These are phyloP conservation scores for Moesziomyces globuligerus DNA, from an alignment of 1,284 basidiomycete species.

Conservation along the genomic window DNA sequence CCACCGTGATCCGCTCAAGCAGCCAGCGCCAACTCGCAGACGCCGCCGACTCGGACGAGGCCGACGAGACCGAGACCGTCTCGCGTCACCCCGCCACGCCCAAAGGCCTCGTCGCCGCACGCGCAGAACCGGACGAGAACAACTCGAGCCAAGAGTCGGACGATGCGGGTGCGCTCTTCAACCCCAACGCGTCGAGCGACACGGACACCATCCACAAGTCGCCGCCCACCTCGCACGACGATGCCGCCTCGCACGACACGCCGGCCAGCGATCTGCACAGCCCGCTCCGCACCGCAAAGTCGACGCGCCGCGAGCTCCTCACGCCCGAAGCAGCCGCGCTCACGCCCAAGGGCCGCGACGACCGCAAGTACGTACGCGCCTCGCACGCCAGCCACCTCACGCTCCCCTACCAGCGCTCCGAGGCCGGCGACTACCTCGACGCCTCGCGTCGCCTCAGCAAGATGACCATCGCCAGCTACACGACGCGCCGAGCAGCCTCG, in stretches of 20 bases:
- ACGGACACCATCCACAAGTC: slow-evolving; percentile 36
- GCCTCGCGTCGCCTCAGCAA: slow-evolving; percentile 35
- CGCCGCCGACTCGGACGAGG: slow-evolving; percentile 11
- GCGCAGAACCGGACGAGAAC: slow-evolving; percentile 2
- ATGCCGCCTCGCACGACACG: slow-evolving; percentile 10
- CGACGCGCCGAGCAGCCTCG: slow-evolving; percentile 14
- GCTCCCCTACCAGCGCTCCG: slow-evolving; percentile 40
- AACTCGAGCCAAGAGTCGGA: slow-evolving; percentile 25
- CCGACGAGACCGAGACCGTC: slow-evolving; percentile 22
- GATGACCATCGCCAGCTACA: slow-evolving; percentile 24
- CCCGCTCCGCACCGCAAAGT: slow-evolving; percentile 8
- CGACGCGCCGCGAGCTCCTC: slow-evolving; percentile 14
- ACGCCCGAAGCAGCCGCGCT: slow-evolving; percentile 17
- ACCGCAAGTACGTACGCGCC: slow-evolving; percentile 16
- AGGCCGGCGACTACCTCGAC: slow-evolving; percentile 29
- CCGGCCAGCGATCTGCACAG: slow-evolving; percentile 7
- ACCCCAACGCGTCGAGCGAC: slow-evolving; percentile 17
- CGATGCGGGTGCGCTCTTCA: slow-evolving; percentile 29
- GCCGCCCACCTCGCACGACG: slow-evolving; percentile 45
- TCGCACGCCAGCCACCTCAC: slow-evolving; percentile 43
- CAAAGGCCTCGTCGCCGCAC: slow-evolving; percentile 5
- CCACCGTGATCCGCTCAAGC: slow-evolving; percentile 11
- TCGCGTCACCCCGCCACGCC: slow-evolving; percentile 6
- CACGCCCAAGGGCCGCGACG: slow-evolving; percentile 16
- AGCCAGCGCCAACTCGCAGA: slow-evolving; percentile 1